A percentile compares a stretch with the other conserved stretches of the same genome.
phyloP scores from a whole-genome alignment of 1,284 basidiomycete species.

The Trametes pubescens region DNA sequence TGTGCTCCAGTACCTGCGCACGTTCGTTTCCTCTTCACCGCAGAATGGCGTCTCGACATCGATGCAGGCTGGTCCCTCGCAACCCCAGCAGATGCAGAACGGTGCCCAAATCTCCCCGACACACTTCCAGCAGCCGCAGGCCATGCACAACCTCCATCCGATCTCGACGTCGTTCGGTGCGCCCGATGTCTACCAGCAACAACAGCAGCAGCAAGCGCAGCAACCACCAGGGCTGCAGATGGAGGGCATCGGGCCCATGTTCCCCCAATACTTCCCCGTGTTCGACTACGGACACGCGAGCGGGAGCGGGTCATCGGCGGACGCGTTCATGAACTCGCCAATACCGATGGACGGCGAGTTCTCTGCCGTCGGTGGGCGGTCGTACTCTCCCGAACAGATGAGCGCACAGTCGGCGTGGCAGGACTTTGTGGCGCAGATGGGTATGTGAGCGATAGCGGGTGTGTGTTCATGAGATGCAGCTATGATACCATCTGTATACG shows the following conservation, averaged over 20 bases:
- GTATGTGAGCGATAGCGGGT: slow-evolving; percentile 32
- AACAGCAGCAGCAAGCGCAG: slow-evolving; percentile 12
- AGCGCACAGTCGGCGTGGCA: slow-evolving; percentile 49
- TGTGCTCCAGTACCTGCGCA: slow-evolving; percentile 71
- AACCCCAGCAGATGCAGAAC: slow-evolving; percentile 29
- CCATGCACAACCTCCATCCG: slow-evolving; percentile 28
- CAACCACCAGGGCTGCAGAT: slow-evolving; percentile 33
- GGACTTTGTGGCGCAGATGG: slow-evolving; percentile 50
- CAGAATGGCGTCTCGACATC: slow-evolving; percentile 21
- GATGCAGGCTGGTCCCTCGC: slow-evolving; percentile 27
- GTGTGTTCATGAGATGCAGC: slow-evolving; percentile 25
- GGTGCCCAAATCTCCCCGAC: slow-evolving; percentile 35
- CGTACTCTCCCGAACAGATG: slow-evolving; percentile 42
- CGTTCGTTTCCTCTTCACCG: slow-evolving; percentile 56
- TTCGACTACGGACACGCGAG: slow-evolving; percentile 68
- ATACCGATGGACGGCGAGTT: slow-evolving; percentile 39
- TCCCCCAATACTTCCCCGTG: slow-evolving; percentile 79
- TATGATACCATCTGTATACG: slow-evolving; percentile 17
- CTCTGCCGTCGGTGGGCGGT: slow-evolving; percentile 30
- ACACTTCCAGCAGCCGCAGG: slow-evolving; percentile 31
- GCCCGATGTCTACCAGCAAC: slow-evolving; percentile 17
- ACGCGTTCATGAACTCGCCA: slow-evolving; percentile 36
- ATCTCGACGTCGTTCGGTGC: slow-evolving; percentile 26
- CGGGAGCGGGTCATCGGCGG: slow-evolving; percentile 26
- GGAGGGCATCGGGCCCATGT: slow-evolving; percentile 42